phyloP scores from a whole-genome alignment of 768 basidiomycete species.

The Glaciozyma antarctica region DNA sequence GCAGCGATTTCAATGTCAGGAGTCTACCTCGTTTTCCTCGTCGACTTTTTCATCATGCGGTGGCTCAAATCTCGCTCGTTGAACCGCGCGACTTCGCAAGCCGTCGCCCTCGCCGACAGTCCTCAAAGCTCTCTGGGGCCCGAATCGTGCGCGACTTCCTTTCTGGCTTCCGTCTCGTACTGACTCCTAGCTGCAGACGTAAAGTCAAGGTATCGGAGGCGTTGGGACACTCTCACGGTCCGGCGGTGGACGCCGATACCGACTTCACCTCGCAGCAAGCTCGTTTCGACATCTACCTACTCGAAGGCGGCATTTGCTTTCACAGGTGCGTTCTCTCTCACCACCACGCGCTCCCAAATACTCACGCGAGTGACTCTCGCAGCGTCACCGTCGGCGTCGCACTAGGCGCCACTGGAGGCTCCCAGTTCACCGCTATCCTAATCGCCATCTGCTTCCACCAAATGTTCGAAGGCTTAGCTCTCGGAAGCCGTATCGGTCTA shows the following conservation, averaged over 20 bases:
- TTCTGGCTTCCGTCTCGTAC: neutral
- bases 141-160: neutral
- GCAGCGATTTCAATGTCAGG: slow-evolving; percentile 39
- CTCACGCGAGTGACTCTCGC: neutral
- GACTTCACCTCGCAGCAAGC: slow-evolving; percentile 20
- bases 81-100: neutral
- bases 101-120: slow-evolving; percentile 1
- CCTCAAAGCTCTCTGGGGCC: neutral
- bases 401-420: slow-evolving; percentile 34
- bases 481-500: slow-evolving; percentile 35
- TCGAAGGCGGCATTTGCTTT: slow-evolving; percentile 36
- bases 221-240: slow-evolving; percentile 18
- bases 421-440: slow-evolving; percentile 38
- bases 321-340: slow-evolving; percentile 23
- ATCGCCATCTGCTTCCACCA: slow-evolving; percentile 38
- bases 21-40: slow-evolving; percentile 36
- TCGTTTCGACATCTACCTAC: slow-evolving; percentile 35
- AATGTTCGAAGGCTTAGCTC: slow-evolving; percentile 36
- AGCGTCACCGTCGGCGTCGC: slow-evolving; percentile 41
- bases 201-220: neutral
- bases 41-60: slow-evolving; percentile 38
- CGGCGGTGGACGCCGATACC: neutral
- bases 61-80: slow-evolving; percentile 18
- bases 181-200: neutral
- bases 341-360: neutral